Evolutionary conservation across 257 asterid species (phyloP), one percentile per base, ranked within the genome.

Genomic region (Lantana camara): DNA sequence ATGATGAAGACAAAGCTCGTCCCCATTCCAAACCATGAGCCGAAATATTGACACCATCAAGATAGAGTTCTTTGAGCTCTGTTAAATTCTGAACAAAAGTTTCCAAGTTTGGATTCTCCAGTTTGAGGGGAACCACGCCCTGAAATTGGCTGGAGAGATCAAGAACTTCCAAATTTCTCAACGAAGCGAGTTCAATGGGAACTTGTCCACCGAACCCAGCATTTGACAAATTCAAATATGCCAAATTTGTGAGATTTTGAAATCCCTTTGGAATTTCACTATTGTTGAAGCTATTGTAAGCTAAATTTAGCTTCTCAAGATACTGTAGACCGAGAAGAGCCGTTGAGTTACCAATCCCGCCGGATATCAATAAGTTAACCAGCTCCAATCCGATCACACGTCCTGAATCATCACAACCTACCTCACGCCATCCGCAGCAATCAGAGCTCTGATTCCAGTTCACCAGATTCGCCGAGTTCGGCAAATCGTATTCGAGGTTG

Each of bases 341-440:
- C 22, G 48, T 79, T 6, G 87, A 75, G 9, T 68, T 73, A 13
- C 75, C 77, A 16, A 86, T 15, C 30, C 82, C 83, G 5, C 75
- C 67, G 0, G 56, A 10, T 21, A 89, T 79, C 0, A 64, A 13
- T 66, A 75, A 80, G 6, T 54, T 29, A 24, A 70, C 78, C 20
- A 86, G 79, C 58, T 82, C 72, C 30, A 89, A 73, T 4, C 64
- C 13, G 30, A 63, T 71, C 46, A 84, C 86, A 19, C 45, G 82
- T 7, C 91, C 95, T 0, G 72, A 42, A 9, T n/a, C 10, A 65
- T 87, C 84, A 58, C 91, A 90, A 16, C 6, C 76, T 19, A 87
- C 68, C 55, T 95, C 85, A 9, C 16, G 17, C 96, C 95, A 87
- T 0, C 11, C 14, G 80, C 97, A 86, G 66, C 89, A 89, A 9